phyloP scores from a whole-genome alignment of 228 moss, liverwort and hornwort species.

The Sphagnum fallax region DNA sequence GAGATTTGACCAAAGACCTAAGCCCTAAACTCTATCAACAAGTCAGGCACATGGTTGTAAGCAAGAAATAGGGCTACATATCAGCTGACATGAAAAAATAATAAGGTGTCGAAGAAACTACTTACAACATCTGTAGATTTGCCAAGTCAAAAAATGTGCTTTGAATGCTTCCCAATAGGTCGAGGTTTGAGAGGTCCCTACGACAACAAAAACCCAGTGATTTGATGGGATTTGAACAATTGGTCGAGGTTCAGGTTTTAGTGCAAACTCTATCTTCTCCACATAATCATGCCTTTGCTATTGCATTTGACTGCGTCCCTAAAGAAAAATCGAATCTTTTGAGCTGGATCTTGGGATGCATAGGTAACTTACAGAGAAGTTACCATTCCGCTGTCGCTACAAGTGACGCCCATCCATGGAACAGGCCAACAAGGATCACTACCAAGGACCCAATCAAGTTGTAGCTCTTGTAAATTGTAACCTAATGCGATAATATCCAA shows the following conservation, averaged over 20 bases:
- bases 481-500: conserved; percentile 31
- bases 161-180: conserved; percentile 30
- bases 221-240: background rate
- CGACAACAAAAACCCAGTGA: background rate
- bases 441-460: conserved; percentile 40
- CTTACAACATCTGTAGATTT: conserved; percentile 54
- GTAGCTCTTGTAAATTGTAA: conserved; percentile 25
- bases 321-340: background rate
- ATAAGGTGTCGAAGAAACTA: background rate
- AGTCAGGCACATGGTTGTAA: too few relatives aligned
- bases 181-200: conserved; percentile 59
- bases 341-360: background rate
- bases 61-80: too few relatives aligned
- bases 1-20: too few relatives aligned
- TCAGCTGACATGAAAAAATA: too few relatives aligned
- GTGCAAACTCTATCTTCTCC: background rate
- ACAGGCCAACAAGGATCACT: conserved; percentile 63
- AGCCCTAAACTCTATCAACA: too few relatives aligned
- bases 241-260: background rate
- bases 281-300: background rate
- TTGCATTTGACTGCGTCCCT: background rate
- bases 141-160: conserved; percentile 33
- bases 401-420: conserved; percentile 44
- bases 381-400: conserved; percentile 32
- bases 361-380: conserved; percentile 47